phyloP scores from a whole-genome alignment of 805 yeast genomes.

The Geotrichum ghanense region DNA sequence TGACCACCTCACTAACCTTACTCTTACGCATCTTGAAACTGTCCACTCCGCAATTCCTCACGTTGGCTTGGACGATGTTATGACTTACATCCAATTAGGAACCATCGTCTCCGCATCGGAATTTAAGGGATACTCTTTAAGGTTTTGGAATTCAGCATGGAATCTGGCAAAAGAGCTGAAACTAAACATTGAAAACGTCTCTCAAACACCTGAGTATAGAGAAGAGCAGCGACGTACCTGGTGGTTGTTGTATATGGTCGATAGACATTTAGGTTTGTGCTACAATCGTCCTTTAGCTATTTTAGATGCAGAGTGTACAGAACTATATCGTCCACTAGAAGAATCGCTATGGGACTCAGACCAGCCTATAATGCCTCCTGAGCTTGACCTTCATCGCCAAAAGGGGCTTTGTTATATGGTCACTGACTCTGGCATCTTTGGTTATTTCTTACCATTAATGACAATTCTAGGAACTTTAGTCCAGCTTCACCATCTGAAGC shows the following conservation, averaged over 20 bases:
- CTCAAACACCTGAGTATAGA: conserved; percentile 18
- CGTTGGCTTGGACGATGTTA: conserved; percentile 22
- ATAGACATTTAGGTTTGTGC: conserved; percentile 29
- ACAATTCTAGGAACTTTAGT: conserved; percentile 25
- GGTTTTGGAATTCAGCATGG: conserved; percentile 25
- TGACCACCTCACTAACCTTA: conserved; percentile 14
- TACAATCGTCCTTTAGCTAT: conserved; percentile 26
- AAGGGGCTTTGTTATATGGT: conserved; percentile 19
- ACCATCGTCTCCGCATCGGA: conserved; percentile 24
- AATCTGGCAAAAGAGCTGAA: conserved; percentile 23
- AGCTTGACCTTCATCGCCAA: conserved; percentile 21
- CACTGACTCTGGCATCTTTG: conserved; percentile 27
- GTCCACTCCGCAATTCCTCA: conserved; percentile 16
- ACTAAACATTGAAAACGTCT: conserved; percentile 18
- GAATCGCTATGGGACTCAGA: conserved; percentile 26
- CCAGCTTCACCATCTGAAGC: conserved; percentile 15
- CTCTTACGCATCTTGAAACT: conserved; percentile 16
- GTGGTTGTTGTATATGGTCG: conserved; percentile 33
- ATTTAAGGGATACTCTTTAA: conserved; percentile 22
- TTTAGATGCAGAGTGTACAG: conserved; percentile 24
- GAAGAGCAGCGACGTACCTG: conserved; percentile 32
- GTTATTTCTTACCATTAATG: conserved; percentile 29
- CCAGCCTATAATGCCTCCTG: conserved; percentile 20
- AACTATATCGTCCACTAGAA: conserved; percentile 25
- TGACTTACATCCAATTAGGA: conserved; percentile 23